Base-by-base conservation (phyloP, 2,329 filamentous ascomycete species). In the Apiospora marii region DNA sequence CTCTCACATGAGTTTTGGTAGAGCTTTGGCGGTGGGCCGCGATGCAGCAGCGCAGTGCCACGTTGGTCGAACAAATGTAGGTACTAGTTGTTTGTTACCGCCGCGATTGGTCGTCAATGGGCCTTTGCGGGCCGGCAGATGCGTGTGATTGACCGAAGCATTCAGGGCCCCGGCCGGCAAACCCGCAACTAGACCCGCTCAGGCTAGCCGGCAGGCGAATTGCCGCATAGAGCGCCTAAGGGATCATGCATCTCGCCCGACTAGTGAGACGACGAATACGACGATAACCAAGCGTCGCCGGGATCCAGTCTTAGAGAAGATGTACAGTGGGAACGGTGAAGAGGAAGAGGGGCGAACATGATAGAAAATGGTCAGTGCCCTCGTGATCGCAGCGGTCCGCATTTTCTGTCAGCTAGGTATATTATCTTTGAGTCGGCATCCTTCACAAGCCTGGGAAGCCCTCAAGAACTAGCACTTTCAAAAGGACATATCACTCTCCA, bases 201-300 rank as follows among this genome's bases (percentile, higher is more conserved):
- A 22, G 53, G 53, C 53, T 61, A 61, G 30, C 10, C 53, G 53
- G 53, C 53, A 34, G 30, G 53, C 53, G 53, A 61, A 61, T 34
- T 30, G 53, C 53, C 53, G 53, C 53, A 61, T 61, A 37, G 16
- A 61, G 53, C 53, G 53, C 53, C 53, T 37, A 61, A 34, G 53
- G 53, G 34, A 30, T 61, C 30, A 61, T 61, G 53, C 53, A 61
- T 61, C 53, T 61, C 14, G 53, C 34, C 53, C 53, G 53, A 61
- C 53, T 61, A 61, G 53, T 61, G 53, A 61, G 27, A 61, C 53
- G 53, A 61, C 53, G 22, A 61, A 61, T 61, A 34, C 53, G 30
- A 37, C 53, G 19, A 37, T 37, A 61, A 37, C 30, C 53, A 61
- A 61, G 53, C 34, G 53, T 61, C 53, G 19, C 30, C 8, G 34